Evolutionary conservation across 2,329 filamentous ascomycete species (phyloP).

Genomic region (Fusarium virguliforme): DNA sequence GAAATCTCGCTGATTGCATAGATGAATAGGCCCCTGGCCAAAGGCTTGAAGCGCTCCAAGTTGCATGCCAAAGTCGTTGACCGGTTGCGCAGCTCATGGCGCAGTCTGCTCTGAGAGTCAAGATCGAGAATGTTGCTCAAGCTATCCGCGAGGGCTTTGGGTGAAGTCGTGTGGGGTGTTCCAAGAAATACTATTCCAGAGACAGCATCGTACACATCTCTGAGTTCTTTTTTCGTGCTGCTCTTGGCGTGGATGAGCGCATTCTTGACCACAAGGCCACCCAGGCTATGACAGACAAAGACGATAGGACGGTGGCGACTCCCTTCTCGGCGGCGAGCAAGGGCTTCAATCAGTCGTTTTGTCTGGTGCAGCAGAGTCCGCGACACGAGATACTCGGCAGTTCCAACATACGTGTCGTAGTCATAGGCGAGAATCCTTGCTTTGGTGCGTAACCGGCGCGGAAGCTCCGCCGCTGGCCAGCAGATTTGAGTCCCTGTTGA

Average conservation of each 20-base stretch:
- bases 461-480: background rate
- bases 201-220: background rate
- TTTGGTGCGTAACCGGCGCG: background rate
- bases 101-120: background rate
- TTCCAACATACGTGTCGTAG: background rate
- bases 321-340: background rate
- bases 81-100: background rate
- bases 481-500: background rate
- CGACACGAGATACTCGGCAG: background rate
- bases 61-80: background rate
- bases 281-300: slow-evolving; percentile 1
- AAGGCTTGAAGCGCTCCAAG: background rate
- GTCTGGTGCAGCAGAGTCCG: background rate
- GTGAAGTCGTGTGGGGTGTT: background rate
- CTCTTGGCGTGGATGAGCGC: background rate
- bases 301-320: background rate
- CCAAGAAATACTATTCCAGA: slow-evolving; percentile 1
- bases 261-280: background rate
- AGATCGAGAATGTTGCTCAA: background rate
- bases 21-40: background rate
- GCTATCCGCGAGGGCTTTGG: background rate
- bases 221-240: background rate
- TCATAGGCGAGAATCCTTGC: slow-evolving; percentile 1
- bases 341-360: background rate
- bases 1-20: background rate